Base-by-base conservation (phyloP, 768 basidiomycete genomes). In the Mycena polygramma region DNA sequence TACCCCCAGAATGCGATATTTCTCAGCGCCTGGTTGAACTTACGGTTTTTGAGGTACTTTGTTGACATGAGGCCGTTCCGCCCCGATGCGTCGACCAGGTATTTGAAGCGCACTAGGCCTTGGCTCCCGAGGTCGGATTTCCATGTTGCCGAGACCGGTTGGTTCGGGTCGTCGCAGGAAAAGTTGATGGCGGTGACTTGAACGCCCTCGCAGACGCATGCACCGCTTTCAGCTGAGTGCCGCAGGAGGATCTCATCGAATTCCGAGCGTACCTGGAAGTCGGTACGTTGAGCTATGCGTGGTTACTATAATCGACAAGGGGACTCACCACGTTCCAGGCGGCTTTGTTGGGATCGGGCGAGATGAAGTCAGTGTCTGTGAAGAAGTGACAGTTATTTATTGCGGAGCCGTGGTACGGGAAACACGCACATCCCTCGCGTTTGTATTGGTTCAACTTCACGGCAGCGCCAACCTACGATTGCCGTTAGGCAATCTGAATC, bases 1-100 rank as follows among this genome's bases (percentile, higher is more conserved):
- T 92, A 92, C 2, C 88, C 90, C 91, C 91, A 92, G 39, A 86
- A 79, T 1, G 91, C 91, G 20, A 91, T 83, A 67, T 92, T 92
- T 68, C 82, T 84, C 52, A 92, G 76, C 3, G 83, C 82, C 46
- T 84, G 81, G 39, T 87, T 90, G 76, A 86, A 86, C 46, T 80
- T 81, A 20, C 91, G 81, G 70, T 90, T 89, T 61, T 85, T 83
- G 43, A 91, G 79, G 73, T 91, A 90, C 60, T 86, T 87, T 15
- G 84, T 86, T 3, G 88, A 89, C 77, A 92, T 81, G 69, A 92
- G 73, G 0, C 91, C 91, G 0, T 81, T 79, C 2, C 91, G 84
- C 37, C 91, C 91, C 6, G 85, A 86, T 4, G 89, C 90, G 74
- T 92, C 91, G n/a, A 92, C 82, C 35, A 92, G 78, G 66, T 86